These are phyloP conservation scores for Coniochaeta sp. DNA, from an alignment of 2,329 filamentous ascomycete genomes.

Conservation along the genomic window DNA sequence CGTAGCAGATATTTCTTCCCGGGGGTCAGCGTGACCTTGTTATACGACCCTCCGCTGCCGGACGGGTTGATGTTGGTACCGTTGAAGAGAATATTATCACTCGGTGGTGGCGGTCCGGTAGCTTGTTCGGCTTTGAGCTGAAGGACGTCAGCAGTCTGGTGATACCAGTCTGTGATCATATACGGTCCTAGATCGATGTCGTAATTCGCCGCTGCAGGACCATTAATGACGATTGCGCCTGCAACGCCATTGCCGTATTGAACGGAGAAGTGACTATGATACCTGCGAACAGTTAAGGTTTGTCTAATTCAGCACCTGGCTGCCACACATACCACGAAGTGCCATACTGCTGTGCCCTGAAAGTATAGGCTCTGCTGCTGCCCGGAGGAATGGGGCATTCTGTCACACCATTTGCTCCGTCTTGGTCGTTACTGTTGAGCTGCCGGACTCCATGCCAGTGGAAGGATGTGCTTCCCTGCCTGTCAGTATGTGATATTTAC, in stretches of 20 bases:
- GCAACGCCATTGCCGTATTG: slow-evolving; percentile 45
- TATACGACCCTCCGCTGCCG: slow-evolving; percentile 17
- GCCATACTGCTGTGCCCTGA: slow-evolving; percentile 25
- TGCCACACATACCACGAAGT: slow-evolving; percentile 16
- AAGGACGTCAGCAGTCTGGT: slow-evolving; percentile 20
- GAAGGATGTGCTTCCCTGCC: slow-evolving; percentile 21
- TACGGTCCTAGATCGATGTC: slow-evolving; percentile 45
- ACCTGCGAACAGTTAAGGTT: slow-evolving; percentile 15
- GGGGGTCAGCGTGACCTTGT: slow-evolving; percentile 22
- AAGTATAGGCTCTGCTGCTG: slow-evolving; percentile 20
- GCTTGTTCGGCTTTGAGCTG: slow-evolving; percentile 10
- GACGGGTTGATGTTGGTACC: slow-evolving; percentile 28
- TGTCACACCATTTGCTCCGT: slow-evolving; percentile 31
- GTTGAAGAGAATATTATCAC: slow-evolving; percentile 31
- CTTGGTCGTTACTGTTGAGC: slow-evolving; percentile 27
- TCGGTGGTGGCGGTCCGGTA: slow-evolving; percentile 18
- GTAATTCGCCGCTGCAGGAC: slow-evolving; percentile 39
- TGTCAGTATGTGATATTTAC: background rate
- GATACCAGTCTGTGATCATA: slow-evolving; percentile 43
- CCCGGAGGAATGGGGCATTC: slow-evolving; percentile 28
- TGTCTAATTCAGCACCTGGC: background rate
- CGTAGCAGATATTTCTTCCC: slow-evolving; percentile 38
- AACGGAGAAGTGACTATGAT: slow-evolving; percentile 42
- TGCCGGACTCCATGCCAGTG: slow-evolving; percentile 37
- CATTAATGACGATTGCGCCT: slow-evolving; percentile 42